Evolutionary conservation across 257 asterid genomes (phyloP).

Genomic region (Anisodus tanguticus): DNA sequence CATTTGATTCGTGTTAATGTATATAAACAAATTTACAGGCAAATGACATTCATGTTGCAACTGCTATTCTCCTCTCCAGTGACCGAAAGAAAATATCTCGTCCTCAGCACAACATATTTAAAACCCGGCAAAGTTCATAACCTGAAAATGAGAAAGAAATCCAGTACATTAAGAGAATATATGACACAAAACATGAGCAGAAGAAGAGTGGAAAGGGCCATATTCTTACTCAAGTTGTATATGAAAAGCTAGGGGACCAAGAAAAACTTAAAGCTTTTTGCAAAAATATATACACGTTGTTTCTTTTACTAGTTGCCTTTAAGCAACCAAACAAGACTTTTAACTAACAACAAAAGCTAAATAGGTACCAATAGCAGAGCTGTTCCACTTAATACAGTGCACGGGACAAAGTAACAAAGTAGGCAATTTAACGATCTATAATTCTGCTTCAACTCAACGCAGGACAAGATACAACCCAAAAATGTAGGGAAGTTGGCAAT

Average conservation of each 20-base stretch:
- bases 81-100: slow-evolving; percentile 28
- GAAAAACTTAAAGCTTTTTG: background rate
- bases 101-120: slow-evolving; percentile 61
- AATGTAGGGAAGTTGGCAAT: background rate
- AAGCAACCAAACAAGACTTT: background rate
- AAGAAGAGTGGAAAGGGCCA: background rate
- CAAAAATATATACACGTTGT: background rate
- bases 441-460: background rate
- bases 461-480: background rate
- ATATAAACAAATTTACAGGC: slow-evolving; percentile 30
- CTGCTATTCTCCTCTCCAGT: slow-evolving; percentile 20
- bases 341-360: background rate
- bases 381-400: background rate
- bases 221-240: background rate
- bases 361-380: background rate
- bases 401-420: background rate
- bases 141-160: slow-evolving; percentile 39
- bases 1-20: slow-evolving; percentile 19
- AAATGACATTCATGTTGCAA: slow-evolving; percentile 26
- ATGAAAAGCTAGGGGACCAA: background rate
- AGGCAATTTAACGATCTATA: background rate
- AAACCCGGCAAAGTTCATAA: slow-evolving; percentile 33
- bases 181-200: background rate
- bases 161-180: background rate
- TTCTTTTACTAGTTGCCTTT: background rate